A percentile compares a stretch with the other conserved stretches of the same genome.
These are phyloP conservation scores for Hymenoscyphus infarciens DNA, from an alignment of 2,329 filamentous ascomycete species.

Conservation along the genomic window DNA sequence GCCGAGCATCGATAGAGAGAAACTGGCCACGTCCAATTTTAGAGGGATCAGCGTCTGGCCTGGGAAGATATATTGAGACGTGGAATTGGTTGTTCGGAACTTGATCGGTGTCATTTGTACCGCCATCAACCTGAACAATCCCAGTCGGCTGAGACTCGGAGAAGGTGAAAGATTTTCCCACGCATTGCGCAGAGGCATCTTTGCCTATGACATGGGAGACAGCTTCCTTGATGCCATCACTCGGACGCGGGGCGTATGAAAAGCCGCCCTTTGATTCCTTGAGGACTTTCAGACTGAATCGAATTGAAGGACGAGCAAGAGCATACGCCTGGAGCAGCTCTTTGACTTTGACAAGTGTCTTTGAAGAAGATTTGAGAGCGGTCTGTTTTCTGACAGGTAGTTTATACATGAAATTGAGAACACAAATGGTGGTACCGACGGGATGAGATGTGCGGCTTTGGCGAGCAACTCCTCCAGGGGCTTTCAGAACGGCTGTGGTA, in stretches of 20 bases:
- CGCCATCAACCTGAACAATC: neutral
- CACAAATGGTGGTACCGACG: constrained; percentile 65
- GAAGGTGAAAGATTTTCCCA: constrained; percentile 35
- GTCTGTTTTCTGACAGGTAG: constrained; percentile 62
- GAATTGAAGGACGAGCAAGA: constrained; percentile 61
- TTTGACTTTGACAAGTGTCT: constrained; percentile 55
- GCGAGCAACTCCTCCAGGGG: constrained; percentile 38
- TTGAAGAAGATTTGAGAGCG: constrained; percentile 54
- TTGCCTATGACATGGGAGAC: constrained; percentile 60
- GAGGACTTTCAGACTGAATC: constrained; percentile 56
- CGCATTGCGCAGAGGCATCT: constrained; percentile 52
- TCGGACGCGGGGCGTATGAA: constrained; percentile 57
- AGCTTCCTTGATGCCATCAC: constrained; percentile 52
- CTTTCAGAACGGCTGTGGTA: constrained; percentile 43
- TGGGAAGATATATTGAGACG: constrained; percentile 58
- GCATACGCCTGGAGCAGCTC: constrained; percentile 61
- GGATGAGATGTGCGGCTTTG: constrained; percentile 46
- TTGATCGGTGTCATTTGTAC: neutral
- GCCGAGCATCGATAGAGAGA: constrained; percentile 66
- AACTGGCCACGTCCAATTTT: constrained; percentile 53
- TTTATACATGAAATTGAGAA: constrained; percentile 54
- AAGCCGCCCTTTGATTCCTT: constrained; percentile 52
- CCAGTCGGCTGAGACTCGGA: constrained; percentile 15
- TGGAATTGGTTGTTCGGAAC: constrained; percentile 35
- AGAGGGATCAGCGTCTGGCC: constrained; percentile 41